These are phyloP conservation scores for Irpex sp. DNA, from an alignment of 1,284 basidiomycete species.

Conservation along the genomic window DNA sequence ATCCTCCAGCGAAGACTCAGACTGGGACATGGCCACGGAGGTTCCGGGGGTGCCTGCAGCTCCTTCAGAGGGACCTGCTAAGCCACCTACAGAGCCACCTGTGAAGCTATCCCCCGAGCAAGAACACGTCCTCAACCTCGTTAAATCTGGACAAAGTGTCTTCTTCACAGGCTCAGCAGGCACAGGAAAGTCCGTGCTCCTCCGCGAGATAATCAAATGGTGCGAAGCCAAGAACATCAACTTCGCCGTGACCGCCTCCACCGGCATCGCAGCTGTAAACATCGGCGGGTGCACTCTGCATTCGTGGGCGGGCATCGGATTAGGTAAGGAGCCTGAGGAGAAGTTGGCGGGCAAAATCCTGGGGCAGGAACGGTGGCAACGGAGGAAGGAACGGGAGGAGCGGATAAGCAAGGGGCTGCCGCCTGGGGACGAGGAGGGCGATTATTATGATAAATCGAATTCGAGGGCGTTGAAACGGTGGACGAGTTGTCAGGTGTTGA, in stretches of 20 bases:
- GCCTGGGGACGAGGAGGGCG: constrained; percentile 8
- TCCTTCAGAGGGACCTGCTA: background rate
- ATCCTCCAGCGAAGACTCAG: too few species aligned
- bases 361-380: constrained; percentile 27
- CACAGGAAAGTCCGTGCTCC: constrained; percentile 91
- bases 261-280: constrained; percentile 92
- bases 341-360: constrained; percentile 66
- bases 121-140: constrained; percentile 49
- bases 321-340: constrained; percentile 71
- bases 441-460: constrained; percentile 7
- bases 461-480: constrained; percentile 39
- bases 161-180: constrained; percentile 80
- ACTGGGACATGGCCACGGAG: too few species aligned
- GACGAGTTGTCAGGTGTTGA: constrained; percentile 47
- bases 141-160: constrained; percentile 57
- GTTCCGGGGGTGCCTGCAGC: too few species aligned
- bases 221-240: constrained; percentile 13
- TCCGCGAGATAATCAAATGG: constrained; percentile 82
- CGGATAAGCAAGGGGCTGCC: constrained; percentile 1
- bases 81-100: background rate
- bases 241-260: constrained; percentile 64
- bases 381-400: constrained; percentile 40
- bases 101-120: constrained; percentile 48
- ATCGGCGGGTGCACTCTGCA: constrained; percentile 93
- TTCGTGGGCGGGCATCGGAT: constrained; percentile 88